These are phyloP conservation scores for Skeletonema potamos DNA, from an alignment of 108 stramenopile species.

Conservation along the genomic window DNA sequence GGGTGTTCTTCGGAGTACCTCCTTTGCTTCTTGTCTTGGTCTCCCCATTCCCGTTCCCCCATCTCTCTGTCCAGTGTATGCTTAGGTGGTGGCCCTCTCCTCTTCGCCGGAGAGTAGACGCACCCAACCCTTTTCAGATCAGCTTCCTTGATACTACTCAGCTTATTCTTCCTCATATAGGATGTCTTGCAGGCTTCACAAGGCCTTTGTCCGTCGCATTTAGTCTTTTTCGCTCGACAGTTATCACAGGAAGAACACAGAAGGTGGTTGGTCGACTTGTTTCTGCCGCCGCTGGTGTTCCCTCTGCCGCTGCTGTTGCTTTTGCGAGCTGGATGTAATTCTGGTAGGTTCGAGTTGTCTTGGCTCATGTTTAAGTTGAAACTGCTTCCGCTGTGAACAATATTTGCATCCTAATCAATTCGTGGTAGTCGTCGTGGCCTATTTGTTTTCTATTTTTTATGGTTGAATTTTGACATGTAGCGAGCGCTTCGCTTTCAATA, in stretches of 20 bases:
- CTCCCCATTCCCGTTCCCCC: background rate
- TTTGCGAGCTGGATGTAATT: background rate
- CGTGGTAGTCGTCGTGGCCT: too few relatives aligned
- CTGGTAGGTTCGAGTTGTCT: background rate
- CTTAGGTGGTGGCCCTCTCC: conserved; percentile 81
- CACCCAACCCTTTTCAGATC: conserved; percentile 54
- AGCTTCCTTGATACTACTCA: conserved; percentile 60
- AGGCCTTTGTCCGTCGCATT: conserved; percentile 78
- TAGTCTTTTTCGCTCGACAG: conserved; percentile 81
- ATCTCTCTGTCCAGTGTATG: background rate
- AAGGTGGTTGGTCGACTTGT: background rate
- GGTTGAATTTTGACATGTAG: too few relatives aligned
- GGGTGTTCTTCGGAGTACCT: background rate
- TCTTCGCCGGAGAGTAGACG: conserved; percentile 77
- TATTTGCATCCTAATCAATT: too few relatives aligned
- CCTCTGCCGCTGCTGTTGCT: background rate
- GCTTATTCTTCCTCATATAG: conserved; percentile 81
- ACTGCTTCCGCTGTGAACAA: too few relatives aligned
- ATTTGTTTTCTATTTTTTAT: too few relatives aligned
- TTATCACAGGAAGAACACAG: conserved; percentile 82
- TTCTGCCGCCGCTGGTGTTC: background rate
- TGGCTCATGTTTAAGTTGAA: background rate
- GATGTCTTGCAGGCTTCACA: conserved; percentile 72
- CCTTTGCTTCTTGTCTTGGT: background rate
- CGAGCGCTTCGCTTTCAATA: too few relatives aligned